These are phyloP conservation scores for Gypsophila paniculata DNA, from an alignment of 179 eudicot genomes.

Conservation along the genomic window DNA sequence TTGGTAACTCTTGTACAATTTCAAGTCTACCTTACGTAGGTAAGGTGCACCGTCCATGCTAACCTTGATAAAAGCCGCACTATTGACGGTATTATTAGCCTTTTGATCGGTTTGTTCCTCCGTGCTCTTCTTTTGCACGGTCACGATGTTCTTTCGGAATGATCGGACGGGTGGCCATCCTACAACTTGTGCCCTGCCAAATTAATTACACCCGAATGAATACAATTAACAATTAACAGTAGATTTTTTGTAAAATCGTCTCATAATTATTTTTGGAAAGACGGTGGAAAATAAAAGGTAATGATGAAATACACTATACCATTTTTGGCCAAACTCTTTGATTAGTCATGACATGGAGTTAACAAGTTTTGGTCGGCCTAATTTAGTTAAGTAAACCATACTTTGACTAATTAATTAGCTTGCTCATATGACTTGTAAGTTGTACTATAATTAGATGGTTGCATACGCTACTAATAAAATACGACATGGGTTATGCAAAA, in stretches of 20 bases:
- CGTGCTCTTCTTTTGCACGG: conserved; percentile 42
- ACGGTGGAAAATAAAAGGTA: no score
- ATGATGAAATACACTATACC: background rate
- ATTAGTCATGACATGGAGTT: background rate
- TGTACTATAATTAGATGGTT: background rate
- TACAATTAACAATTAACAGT: conserved; percentile 11
- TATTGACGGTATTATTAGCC: background rate
- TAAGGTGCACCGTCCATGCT: conserved; percentile 88
- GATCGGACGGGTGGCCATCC: conserved; percentile 91
- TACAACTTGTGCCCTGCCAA: conserved; percentile 68
- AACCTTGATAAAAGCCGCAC: conserved; percentile 60
- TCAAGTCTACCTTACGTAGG: conserved; percentile 69
- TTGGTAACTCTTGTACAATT: conserved; percentile 58
- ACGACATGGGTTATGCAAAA: no score
- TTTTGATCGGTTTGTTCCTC: conserved; percentile 34
- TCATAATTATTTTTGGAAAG: no score
- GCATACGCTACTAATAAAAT: background rate
- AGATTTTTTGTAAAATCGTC: no score
- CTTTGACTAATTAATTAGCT: conserved; percentile 20
- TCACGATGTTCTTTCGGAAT: conserved; percentile 59
- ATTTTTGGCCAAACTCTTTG: background rate
- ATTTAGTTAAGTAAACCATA: conserved; percentile 20
- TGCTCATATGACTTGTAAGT: background rate
- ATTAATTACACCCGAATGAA: background rate
- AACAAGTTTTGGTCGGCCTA: conserved; percentile 19